phyloP scores from a whole-genome alignment of 768 basidiomycete genomes.

The Gautieria morchelliformis region DNA sequence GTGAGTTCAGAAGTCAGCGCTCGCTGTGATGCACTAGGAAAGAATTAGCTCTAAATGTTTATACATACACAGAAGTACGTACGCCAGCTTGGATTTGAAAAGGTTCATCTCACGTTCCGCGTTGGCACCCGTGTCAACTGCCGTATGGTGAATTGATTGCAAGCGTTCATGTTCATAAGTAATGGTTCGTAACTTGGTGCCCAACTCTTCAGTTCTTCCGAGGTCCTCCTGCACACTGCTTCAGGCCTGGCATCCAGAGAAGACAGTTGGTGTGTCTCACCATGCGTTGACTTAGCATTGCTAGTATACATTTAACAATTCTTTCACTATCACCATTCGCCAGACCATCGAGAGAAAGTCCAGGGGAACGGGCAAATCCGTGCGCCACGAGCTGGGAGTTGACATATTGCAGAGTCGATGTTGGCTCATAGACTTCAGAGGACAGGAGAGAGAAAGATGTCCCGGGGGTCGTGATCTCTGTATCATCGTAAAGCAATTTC shows the following conservation, averaged over 20 bases:
- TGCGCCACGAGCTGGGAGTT: conserved; percentile 78
- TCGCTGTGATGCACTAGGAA: conserved; percentile 27
- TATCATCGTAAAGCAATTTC: not conserved
- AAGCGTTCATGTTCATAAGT: conserved; percentile 77
- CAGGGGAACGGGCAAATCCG: conserved; percentile 57
- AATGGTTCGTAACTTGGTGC: conserved; percentile 65
- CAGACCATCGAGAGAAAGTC: conserved; percentile 59
- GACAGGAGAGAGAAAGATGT: conserved; percentile 1
- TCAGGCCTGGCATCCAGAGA: not conserved
- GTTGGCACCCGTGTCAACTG: conserved; percentile 51
- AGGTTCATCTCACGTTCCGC: conserved; percentile 74
- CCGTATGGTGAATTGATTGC: conserved; percentile 48
- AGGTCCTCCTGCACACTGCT: conserved; percentile 50
- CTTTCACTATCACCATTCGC: conserved; percentile 44
- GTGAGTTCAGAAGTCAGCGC: conserved; percentile 45
- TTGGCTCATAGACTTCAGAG: conserved; percentile 16
- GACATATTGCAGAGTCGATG: conserved; percentile 64
- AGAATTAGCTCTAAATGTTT: conserved; percentile 5
- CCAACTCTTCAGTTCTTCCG: conserved; percentile 64
- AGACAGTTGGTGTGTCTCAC: conserved; percentile 29
- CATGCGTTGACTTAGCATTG: conserved; percentile 66
- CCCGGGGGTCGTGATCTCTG: not conserved
- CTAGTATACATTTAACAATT: conserved; percentile 65
- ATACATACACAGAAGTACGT: conserved; percentile 23
- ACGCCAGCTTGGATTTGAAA: conserved; percentile 66